Evolutionary conservation across 2,329 filamentous ascomycete species (phyloP), one percentile per base, ranked within the genome.

Genomic region (Aspergillus jensenii): DNA sequence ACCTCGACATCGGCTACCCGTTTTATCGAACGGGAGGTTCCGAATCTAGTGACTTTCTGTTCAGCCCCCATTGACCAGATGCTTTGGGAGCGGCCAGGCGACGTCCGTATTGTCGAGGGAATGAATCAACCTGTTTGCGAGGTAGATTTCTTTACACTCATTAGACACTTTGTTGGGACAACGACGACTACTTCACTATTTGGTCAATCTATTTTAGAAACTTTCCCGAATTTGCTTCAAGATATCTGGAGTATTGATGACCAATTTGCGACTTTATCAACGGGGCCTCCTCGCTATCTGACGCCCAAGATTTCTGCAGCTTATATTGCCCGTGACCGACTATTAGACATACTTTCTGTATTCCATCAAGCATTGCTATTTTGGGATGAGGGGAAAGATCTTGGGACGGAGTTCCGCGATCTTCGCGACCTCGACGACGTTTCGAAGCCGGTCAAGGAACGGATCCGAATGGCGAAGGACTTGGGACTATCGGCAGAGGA

Each of bases 31-130:
- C 68, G 72, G 6, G 76, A 79, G 17, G 75, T 83, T 11, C 81
- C 82, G 4, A 81, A 84, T 53, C 69, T 89, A 35, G 79, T 88
- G 40, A 85, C 84, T 1, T 87, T 86, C 64, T 80, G 79, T 39
- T 75, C 79, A 7, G 86, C 84, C 17, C 74, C 80, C 2, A 83
- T 89, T 23, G 86, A 89, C 65, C 84, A 87, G 59, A 79, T 80
- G 64, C 76, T 77, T 2, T 89, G 87, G 86, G 87, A 89, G 67
- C 80, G 84, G 35, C 73, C 70, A n/a, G 79, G 76, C 17, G 71
- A 77, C 9, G 74, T 82, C 1, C 71, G 72, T 2, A 69, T 78
- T 9, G 67, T 75, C 4, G 79, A 81, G 15, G 63, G 73, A 2
- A 69, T 71, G n/a, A 65, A 67, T 35, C 59, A 68, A 15, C 71